phyloP scores from a whole-genome alignment of 768 basidiomycete species.

The Dentipellis fragilis region DNA sequence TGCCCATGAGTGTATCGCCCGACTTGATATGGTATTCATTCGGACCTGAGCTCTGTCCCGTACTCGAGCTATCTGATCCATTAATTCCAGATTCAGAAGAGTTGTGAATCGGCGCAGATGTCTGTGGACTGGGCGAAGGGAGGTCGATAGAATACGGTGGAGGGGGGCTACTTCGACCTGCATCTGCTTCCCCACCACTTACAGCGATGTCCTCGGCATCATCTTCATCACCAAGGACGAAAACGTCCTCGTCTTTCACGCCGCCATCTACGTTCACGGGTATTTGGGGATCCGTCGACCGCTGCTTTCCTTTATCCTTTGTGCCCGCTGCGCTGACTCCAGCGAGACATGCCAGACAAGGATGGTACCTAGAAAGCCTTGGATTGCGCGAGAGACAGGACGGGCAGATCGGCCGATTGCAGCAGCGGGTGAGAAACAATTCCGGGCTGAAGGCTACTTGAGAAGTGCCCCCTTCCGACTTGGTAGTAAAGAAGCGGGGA shows the following conservation, averaged over 20 bases:
- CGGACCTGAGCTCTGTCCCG: neutral
- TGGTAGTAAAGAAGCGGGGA: neutral
- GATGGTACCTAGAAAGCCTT: constrained; percentile 56
- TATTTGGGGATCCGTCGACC: constrained; percentile 1
- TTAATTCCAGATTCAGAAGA: neutral
- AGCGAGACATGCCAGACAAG: constrained; percentile 60
- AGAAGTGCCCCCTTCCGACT: neutral
- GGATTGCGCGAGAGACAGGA: constrained; percentile 49
- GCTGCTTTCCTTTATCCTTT: constrained; percentile 4
- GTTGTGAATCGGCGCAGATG: too few species aligned
- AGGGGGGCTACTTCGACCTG: neutral
- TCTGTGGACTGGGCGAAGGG: neutral
- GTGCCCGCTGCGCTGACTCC: constrained; percentile 35
- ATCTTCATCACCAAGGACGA: constrained; percentile 57
- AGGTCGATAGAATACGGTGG: neutral
- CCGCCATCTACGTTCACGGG: constrained; percentile 39
- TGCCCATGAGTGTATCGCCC: constrained; percentile 10
- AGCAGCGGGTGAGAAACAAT: constrained; percentile 52
- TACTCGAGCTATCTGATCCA: too few species aligned
- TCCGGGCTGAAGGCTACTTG: constrained; percentile 11
- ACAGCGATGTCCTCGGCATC: constrained; percentile 21
- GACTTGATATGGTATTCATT: constrained; percentile 9
- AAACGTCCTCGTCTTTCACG: constrained; percentile 50
- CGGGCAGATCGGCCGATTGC: constrained; percentile 54
- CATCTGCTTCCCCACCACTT: neutral